A percentile compares a stretch with the other conserved stretches of the same genome.
Evolutionary conservation across 2,329 filamentous ascomycete species (phyloP).

Genomic region (Didymella arachidicola): DNA sequence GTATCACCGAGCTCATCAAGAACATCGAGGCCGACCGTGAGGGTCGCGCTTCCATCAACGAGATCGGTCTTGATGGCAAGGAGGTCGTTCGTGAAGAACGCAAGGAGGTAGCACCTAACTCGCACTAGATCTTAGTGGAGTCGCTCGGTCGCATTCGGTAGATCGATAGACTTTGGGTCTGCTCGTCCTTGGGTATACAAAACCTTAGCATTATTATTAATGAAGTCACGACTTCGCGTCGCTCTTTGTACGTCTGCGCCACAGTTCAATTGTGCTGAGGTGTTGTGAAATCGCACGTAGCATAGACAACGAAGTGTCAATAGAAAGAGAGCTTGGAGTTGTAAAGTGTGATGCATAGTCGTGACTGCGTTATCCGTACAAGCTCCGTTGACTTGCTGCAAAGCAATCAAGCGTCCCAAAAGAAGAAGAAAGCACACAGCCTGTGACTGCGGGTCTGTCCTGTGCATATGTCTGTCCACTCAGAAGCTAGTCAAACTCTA

Average conservation of each 20-base stretch:
- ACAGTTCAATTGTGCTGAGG: neutral
- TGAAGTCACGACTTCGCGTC: slow-evolving; percentile 29
- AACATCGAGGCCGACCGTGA: slow-evolving; percentile 46
- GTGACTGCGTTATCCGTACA: slow-evolving; percentile 15
- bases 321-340: neutral
- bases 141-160: neutral
- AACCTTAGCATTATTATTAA: slow-evolving; percentile 11
- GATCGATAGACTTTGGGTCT: neutral
- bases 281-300: neutral
- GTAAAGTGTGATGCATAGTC: slow-evolving; percentile 6
- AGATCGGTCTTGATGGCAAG: slow-evolving; percentile 45
- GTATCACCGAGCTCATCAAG: slow-evolving; percentile 61
- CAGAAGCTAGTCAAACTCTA: slow-evolving; percentile 10
- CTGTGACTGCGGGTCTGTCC: slow-evolving; percentile 2
- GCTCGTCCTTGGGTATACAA: neutral
- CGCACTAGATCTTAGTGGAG: slow-evolving; percentile 1
- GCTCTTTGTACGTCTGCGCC: slow-evolving; percentile 19
- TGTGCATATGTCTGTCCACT: neutral
- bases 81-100: slow-evolving; percentile 36
- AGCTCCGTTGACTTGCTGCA: neutral
- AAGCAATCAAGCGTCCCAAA: neutral
- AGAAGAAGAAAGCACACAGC: neutral
- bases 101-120: slow-evolving; percentile 31
- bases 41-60: slow-evolving; percentile 28
- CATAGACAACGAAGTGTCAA: neutral